These are phyloP conservation scores for Vicia faba DNA, from an alignment of 306 rosid species.

Conservation along the genomic window DNA sequence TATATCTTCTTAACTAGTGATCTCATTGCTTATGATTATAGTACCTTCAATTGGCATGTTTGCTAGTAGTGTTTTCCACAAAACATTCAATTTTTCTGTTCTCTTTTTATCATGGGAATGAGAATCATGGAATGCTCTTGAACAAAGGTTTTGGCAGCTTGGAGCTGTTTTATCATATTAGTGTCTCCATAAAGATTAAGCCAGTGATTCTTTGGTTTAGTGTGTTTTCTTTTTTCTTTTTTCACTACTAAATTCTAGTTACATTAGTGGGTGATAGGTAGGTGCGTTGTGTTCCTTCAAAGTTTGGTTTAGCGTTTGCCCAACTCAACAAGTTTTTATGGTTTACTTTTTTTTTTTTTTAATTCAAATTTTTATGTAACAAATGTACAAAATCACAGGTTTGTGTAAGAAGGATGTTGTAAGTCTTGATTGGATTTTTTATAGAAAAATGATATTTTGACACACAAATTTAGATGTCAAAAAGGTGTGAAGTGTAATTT, in stretches of 20 bases:
- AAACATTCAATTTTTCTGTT: conserved; percentile 6
- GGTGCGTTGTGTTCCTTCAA: too few relatives aligned
- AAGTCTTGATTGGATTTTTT: too few relatives aligned
- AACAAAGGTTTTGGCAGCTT: conserved; percentile 32
- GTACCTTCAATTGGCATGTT: conserved; percentile 23
- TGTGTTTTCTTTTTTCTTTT: conserved; percentile 12
- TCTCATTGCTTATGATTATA: conserved; percentile 35
- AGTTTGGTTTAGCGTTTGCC: not conserved
- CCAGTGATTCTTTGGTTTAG: conserved; percentile 27
- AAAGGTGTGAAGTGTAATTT: too few relatives aligned
- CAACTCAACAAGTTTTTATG: not conserved
- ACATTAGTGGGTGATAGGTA: not conserved
- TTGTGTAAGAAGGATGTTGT: too few relatives aligned
- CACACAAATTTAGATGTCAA: too few relatives aligned
- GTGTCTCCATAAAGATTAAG: conserved; percentile 31
- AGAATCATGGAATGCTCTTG: conserved; percentile 37
- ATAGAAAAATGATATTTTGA: too few relatives aligned
- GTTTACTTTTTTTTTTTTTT: too few relatives aligned
- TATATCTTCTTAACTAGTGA: conserved; percentile 35
- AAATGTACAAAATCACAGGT: too few relatives aligned
- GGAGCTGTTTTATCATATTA: conserved; percentile 12
- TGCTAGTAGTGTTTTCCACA: conserved; percentile 38
- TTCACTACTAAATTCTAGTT: not conserved
- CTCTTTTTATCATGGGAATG: conserved; percentile 35
- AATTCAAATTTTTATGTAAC: too few relatives aligned